Evolutionary conservation across 257 asterid genomes (phyloP).

Genomic region (Voacanga thouarsii): DNA sequence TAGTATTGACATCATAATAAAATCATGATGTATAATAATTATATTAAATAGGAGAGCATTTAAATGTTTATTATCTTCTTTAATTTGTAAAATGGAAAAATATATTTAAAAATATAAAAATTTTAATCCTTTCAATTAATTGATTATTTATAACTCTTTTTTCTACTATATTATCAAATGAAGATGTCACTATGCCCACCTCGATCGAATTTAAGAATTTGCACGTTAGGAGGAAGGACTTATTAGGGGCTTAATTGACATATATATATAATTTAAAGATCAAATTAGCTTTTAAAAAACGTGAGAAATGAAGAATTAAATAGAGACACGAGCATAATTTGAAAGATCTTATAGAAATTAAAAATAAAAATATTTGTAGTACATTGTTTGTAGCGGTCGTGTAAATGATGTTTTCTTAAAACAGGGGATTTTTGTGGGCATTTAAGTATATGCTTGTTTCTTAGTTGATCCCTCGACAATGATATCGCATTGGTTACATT

Average conservation of each 20-base stretch:
- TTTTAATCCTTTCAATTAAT: no score
- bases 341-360: neutral
- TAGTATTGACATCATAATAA: no score
- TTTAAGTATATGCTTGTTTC: neutral
- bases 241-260: neutral
- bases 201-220: no score
- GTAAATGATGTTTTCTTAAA: neutral
- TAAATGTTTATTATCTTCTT: no score
- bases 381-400: slow-evolving; percentile 5
- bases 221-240: no score
- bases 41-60: no score
- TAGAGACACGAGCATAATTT: neutral
- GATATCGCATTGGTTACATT: neutral
- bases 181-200: neutral
- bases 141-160: no score
- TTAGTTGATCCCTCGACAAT: neutral
- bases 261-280: no score
- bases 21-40: no score
- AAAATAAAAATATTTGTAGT: no score
- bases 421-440: neutral
- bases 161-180: neutral
- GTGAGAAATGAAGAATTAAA: neutral
- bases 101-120: no score
- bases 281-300: neutral
- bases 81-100: no score